A percentile compares a stretch with the other conserved stretches of the same genome.
Conservation (phyloP, 2,329 filamentous ascomycete genomes). For the Pseudofabraea citricarpa region DNA sequence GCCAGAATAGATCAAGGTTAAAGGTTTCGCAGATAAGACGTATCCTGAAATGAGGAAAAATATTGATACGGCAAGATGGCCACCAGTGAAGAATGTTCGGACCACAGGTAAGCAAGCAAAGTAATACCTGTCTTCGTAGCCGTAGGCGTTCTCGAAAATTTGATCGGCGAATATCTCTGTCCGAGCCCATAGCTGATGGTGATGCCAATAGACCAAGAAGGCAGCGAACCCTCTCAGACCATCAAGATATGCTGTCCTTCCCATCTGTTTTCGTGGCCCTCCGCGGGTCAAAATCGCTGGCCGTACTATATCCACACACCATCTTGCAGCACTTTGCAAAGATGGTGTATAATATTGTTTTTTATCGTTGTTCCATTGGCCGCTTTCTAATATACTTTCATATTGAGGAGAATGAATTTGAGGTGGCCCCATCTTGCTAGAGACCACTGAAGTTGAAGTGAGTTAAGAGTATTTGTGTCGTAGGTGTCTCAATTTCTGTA, state of each 20-base stretch:
- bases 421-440: not conserved
- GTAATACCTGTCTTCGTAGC: constrained; percentile 26
- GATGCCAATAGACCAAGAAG: constrained; percentile 38
- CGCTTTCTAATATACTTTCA: constrained; percentile 6
- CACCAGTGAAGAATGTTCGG: constrained; percentile 54
- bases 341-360: not conserved
- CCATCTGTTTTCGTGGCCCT: not conserved
- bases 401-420: not conserved
- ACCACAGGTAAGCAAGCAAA: constrained; percentile 49
- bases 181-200: constrained; percentile 31
- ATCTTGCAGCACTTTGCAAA: not conserved
- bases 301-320: constrained; percentile 1
- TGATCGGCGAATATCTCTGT: not conserved
- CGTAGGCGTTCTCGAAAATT: constrained; percentile 12
- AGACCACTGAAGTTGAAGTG: not conserved
- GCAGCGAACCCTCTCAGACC: constrained; percentile 39
- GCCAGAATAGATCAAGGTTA: constrained; percentile 32
- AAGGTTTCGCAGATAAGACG: constrained; percentile 38
- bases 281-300: constrained; percentile 1
- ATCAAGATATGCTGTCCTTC: constrained; percentile 36
- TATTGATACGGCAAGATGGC: constrained; percentile 50
- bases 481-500: too few relatives aligned
- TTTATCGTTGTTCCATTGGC: constrained; percentile 1
- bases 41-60: constrained; percentile 48
- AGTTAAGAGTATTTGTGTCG: too few relatives aligned